Evolutionary conservation across 495 filamentous ascomycete genomes (phyloP).

Genomic region (Neurospora cerealis): DNA sequence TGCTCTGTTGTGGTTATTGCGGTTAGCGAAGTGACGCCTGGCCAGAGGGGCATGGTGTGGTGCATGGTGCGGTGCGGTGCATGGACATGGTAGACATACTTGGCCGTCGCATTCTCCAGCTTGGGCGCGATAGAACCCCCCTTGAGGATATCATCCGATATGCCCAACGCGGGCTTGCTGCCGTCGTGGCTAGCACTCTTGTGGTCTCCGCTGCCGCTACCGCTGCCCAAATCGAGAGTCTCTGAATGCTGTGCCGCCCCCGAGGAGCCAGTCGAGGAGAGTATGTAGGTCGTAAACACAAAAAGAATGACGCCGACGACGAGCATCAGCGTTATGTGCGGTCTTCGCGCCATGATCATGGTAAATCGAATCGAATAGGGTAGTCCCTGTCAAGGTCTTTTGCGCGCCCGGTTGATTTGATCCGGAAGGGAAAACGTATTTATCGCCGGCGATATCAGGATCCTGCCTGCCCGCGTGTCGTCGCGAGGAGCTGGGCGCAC

Average conservation of each 20-base stretch:
- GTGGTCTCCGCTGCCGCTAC: not conserved
- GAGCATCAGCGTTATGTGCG: conserved; percentile 30
- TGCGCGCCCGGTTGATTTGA: not conserved
- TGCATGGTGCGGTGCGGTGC: not conserved
- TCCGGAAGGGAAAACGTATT: not conserved
- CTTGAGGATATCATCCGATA: conserved; percentile 40
- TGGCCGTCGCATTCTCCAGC: conserved; percentile 84
- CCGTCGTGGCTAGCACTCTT: not conserved
- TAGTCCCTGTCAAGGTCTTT: not conserved
- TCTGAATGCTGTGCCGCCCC: conserved; percentile 2
- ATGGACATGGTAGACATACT: conserved; percentile 37
- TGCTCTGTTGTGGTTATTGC: conserved; percentile 44
- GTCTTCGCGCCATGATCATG: conserved; percentile 33
- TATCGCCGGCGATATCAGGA: not conserved
- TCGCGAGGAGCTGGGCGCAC: not conserved
- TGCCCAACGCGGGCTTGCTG: conserved; percentile 15
- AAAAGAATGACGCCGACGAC: conserved; percentile 25
- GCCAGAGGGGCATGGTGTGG: not conserved
- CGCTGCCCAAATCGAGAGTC: not conserved
- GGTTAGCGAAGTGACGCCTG: conserved; percentile 4
- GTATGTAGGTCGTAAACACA: conserved; percentile 28
- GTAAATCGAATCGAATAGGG: not conserved
- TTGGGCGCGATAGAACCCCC: conserved; percentile 81
- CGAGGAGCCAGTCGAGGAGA: conserved; percentile 11
- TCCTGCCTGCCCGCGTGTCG: not conserved